Base-by-base conservation (phyloP, 331 rosid genomes). In the Prunus yedoensis region DNA sequence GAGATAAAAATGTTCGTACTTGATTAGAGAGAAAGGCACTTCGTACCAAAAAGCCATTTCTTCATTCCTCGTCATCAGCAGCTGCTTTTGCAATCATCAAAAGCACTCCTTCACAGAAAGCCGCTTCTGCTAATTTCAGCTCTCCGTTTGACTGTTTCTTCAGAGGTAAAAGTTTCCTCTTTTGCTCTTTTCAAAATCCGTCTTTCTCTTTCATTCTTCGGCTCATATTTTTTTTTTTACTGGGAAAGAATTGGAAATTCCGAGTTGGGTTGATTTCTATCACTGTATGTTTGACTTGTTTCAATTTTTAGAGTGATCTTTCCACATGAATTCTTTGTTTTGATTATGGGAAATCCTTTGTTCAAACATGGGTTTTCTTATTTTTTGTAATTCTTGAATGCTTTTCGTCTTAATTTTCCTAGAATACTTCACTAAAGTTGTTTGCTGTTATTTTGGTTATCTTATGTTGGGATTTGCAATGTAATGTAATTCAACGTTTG, bases 131-230 rank as follows among this genome's bases (percentile, higher is more conserved):
- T 66, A 12, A 30, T 60, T 54, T 51, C 73, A 28, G 45, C 25
- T 82, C 71, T 77, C 74, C 68, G 49, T 20, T 50, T 38, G 43
- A 14, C 76, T 67, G 68, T 45, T 0, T 56, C 52, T 81, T 74
- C 77, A 4, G 35, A 78, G 80, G 91, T 79, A 65, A 68, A 38
- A 8, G 18, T 65, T 45, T 10, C 27, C 46, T 62, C 66, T 5
- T 32, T 62, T 32, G 17, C 45, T 32, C 47, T 60, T 7, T 60
- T 9, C 20, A 3, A 41, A 41, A 41, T 10, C 28, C 50, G 38
- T 59, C 35, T 17, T 0, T 28, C 35, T 69, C 45, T 38, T 8
- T 56, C 58, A 12, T 6, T 70, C 73, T 74, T 47, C 63, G 35
- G 77, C 27, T 47, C 23, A 21, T 25, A 1, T 60, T 60, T 32